Evolutionary conservation across 2,329 filamentous ascomycete species (phyloP).

Genomic region (Exophiala viscosa): DNA sequence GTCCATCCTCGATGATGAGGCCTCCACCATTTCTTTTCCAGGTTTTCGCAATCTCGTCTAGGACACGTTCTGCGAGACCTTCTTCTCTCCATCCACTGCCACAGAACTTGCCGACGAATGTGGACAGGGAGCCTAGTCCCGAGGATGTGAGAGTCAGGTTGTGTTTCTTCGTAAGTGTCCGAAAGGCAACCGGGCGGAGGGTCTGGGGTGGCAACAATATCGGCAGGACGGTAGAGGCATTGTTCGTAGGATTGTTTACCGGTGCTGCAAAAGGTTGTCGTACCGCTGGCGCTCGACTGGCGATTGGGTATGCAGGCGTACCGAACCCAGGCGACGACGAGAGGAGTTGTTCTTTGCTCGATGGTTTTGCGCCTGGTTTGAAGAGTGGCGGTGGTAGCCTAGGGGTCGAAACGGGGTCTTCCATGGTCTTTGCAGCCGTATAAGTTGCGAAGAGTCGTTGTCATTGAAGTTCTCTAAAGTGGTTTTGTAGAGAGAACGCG

Average conservation of each 20-base stretch:
- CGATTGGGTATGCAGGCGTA: constrained; percentile 75
- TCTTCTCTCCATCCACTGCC: constrained; percentile 96
- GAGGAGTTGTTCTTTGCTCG: constrained; percentile 59
- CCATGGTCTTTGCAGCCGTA: constrained; percentile 22
- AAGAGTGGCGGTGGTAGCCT: constrained; percentile 19
- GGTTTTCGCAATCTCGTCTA: constrained; percentile 84
- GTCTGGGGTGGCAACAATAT: constrained; percentile 85
- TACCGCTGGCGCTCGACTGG: constrained; percentile 39
- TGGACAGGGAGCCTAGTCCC: constrained; percentile 76
- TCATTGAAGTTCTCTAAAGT: neutral
- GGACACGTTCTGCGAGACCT: constrained; percentile 82
- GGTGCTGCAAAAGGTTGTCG: constrained; percentile 22
- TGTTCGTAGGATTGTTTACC: constrained; percentile 47
- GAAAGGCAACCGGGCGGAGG: constrained; percentile 83
- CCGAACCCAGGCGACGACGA: constrained; percentile 89
- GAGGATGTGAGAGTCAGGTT: constrained; percentile 87
- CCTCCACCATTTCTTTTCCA: constrained; percentile 90
- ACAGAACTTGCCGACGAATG: constrained; percentile 89
- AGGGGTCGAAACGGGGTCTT: constrained; percentile 26
- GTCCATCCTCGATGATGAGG: constrained; percentile 83
- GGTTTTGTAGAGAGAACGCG: constrained; percentile 8
- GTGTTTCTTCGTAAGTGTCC: constrained; percentile 96
- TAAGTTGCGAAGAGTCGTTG: neutral
- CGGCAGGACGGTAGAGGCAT: constrained; percentile 67
- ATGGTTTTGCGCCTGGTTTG: constrained; percentile 28